Evolutionary conservation across 2,329 filamentous ascomycete genomes (phyloP), one percentile per base, ranked within the genome.

Genomic region (Pseudogymnoascus sp.): DNA sequence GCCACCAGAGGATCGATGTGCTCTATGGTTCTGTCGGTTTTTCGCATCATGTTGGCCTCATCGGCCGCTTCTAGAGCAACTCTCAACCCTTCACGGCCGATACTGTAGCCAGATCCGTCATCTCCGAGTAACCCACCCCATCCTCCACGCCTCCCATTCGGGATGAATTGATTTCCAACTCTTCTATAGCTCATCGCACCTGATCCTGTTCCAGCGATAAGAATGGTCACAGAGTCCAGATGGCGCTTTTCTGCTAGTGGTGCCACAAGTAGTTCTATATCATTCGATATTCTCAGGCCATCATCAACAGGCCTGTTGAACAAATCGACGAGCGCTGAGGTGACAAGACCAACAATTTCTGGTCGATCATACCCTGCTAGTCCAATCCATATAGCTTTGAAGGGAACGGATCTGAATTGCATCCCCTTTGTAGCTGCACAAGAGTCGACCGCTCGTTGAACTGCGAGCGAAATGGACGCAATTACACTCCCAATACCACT

Each of bases 91-190:
- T 62, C 56, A 14, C 64, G 56, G 1, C 78, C 78, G 12, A 79
- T 75, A 1, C 73, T 71, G 65, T 74, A 79, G 2, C 76, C 78
- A 0, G 73, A 73, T 0, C 78, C 78, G 38, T 79, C 76, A 60
- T 80, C 78, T 0, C 78, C 77, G 1, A 80, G 68, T 4, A 78
- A 67, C 62, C 75, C 70, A 2, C 78, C 77, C 78, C 78, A 79
- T 11, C 78, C 78, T 2, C 78, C 78, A 4, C 72, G 70, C 2
- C 78, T 72, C n/a, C 71, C 72, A 1, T 71, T 70, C 1, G 72
- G 72, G 6, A 65, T 43, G 35, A 74, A 71, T 0, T 62, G 61
- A 3, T 61, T 56, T 59, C 56, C 38, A 14, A 67, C 61, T n/a
- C 68, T 67, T 8, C 64, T 63, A 66, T 75, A 80, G 16, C 71